These are phyloP conservation scores for Zymoseptoria brevis DNA, from an alignment of 2,329 filamentous ascomycete species.

Conservation along the genomic window DNA sequence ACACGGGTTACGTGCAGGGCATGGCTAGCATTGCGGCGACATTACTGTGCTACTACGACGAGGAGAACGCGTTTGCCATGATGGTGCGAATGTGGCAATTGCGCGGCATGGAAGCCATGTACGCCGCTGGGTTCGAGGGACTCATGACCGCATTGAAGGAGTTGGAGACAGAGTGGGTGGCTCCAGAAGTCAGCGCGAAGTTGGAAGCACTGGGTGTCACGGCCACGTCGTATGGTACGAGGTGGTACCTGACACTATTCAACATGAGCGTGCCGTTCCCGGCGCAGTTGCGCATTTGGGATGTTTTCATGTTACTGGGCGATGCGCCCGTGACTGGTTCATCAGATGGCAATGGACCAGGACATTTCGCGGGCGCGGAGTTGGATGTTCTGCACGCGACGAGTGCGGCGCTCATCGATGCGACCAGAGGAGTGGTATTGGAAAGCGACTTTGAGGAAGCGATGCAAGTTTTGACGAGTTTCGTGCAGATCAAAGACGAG, in stretches of 20 bases:
- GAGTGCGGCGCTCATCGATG: slow-evolving; percentile 81
- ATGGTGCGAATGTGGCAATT: slow-evolving; percentile 88
- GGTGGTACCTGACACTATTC: slow-evolving; percentile 96
- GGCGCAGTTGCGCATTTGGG: slow-evolving; percentile 92
- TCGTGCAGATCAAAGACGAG: slow-evolving; percentile 89
- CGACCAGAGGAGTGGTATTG: slow-evolving; percentile 76
- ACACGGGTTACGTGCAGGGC: slow-evolving; percentile 91
- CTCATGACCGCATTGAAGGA: slow-evolving; percentile 79
- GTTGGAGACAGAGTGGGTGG: slow-evolving; percentile 79
- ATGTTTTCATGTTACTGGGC: slow-evolving; percentile 91
- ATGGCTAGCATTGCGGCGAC: slow-evolving; percentile 94
- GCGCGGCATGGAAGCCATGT: slow-evolving; percentile 76
- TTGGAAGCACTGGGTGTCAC: slow-evolving; percentile 72
- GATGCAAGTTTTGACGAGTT: slow-evolving; percentile 94
- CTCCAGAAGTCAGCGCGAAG: slow-evolving; percentile 70
- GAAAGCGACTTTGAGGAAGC: slow-evolving; percentile 95
- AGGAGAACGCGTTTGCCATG: slow-evolving; percentile 93
- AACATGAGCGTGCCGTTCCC: slow-evolving; percentile 93
- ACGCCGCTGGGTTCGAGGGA: slow-evolving; percentile 74
- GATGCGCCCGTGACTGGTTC: slow-evolving; percentile 40
- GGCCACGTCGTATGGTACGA: slow-evolving; percentile 85
- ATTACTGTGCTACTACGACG: slow-evolving; percentile 91
- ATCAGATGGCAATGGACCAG: background rate
- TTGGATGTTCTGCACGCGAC: slow-evolving; percentile 86
- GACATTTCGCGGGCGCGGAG: slow-evolving; percentile 50